phyloP scores from a whole-genome alignment of 2,329 filamentous ascomycete species.

The Diplodia corticola region DNA sequence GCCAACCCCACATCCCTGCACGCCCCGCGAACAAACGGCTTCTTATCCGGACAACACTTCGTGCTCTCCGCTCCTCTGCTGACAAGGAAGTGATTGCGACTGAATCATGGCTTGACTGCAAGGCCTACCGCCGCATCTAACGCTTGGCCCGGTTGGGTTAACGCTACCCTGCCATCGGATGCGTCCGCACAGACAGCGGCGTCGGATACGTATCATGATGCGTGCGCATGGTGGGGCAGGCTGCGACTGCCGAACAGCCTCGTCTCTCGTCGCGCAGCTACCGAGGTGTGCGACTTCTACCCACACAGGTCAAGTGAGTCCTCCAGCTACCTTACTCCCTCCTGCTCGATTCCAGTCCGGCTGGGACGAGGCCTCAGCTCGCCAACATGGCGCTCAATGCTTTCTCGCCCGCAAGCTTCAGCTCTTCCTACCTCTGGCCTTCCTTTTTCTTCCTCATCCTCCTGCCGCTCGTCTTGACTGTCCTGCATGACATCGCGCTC shows the following conservation, averaged over 20 bases:
- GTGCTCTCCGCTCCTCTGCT: neutral
- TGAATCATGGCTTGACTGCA: neutral
- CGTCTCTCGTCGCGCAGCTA: neutral
- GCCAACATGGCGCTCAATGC: slow-evolving; percentile 2
- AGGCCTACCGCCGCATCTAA: neutral
- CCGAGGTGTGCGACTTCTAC: neutral
- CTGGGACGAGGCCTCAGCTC: no score
- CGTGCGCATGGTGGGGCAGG: neutral
- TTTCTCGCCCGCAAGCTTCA: neutral
- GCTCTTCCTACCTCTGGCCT: neutral
- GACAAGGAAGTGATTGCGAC: neutral
- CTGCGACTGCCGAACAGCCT: neutral
- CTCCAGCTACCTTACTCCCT: neutral
- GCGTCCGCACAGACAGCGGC: neutral
- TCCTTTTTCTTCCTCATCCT: neutral
- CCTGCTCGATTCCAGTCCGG: neutral
- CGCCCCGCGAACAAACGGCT: neutral
- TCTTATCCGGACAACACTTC: neutral
- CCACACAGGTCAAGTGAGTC: neutral
- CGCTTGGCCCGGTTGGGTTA: neutral
- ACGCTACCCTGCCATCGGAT: neutral
- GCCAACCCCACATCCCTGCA: neutral
- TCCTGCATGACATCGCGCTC: slow-evolving; percentile 36
- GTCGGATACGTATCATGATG: neutral
- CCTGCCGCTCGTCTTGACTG: neutral